Percentiles rank a stretch among this genome's conserved stretches.
phyloP scores from a whole-genome alignment of 2,329 filamentous ascomycete genomes.

The Alternaria sp. region DNA sequence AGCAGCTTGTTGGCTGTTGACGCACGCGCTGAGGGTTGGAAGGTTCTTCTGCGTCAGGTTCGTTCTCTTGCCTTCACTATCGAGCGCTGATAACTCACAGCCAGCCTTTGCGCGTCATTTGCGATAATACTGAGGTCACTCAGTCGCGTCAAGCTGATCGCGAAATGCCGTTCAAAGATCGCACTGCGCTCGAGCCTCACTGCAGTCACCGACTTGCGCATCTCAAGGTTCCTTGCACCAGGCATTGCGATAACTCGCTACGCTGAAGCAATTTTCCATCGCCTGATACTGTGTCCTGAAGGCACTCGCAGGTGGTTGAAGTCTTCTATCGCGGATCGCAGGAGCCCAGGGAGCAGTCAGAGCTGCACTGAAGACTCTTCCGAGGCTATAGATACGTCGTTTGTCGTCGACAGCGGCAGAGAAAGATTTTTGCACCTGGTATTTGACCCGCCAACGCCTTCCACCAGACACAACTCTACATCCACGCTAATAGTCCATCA shows the following conservation, averaged over 20 bases:
- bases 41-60: background rate
- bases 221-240: background rate
- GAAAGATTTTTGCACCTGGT: background rate
- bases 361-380: background rate
- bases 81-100: background rate
- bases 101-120: background rate
- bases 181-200: too few species aligned
- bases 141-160: background rate
- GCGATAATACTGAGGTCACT: background rate
- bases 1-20: background rate
- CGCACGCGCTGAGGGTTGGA: background rate
- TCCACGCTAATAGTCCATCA: conserved; percentile 54
- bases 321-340: background rate
- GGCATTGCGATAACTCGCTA: background rate
- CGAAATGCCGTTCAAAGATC: background rate
- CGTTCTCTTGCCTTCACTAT: background rate
- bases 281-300: background rate
- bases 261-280: too few species aligned
- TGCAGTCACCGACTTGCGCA: background rate
- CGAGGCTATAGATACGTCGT: background rate
- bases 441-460: background rate
- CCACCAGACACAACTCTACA: background rate
- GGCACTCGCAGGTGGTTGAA: background rate
- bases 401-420: background rate
- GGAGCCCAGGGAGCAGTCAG: background rate